phyloP scores from a whole-genome alignment of 768 basidiomycete species.

The Leucogyrophana mollusca region DNA sequence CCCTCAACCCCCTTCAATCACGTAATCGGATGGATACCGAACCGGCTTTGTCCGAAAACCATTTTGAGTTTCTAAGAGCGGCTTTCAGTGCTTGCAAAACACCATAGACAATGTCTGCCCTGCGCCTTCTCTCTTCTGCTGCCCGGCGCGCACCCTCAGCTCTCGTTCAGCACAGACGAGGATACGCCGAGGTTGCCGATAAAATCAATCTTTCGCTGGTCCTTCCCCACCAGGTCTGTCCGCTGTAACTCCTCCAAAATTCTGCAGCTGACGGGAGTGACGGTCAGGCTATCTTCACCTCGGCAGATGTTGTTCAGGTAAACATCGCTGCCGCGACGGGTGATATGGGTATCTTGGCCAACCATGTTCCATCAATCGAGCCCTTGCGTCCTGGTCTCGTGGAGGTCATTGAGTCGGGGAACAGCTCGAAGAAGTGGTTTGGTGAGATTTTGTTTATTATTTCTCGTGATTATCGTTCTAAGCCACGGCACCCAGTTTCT shows the following conservation, averaged over 20 bases:
- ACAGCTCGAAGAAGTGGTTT: slow-evolving; percentile 92
- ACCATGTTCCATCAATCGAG: slow-evolving; percentile 98
- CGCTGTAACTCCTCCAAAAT: slow-evolving; percentile 5
- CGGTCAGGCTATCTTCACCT: slow-evolving; percentile 82
- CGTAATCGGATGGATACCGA: slow-evolving; percentile 20
- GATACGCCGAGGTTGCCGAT: slow-evolving; percentile 89
- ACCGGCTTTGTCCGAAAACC: slow-evolving; percentile 28
- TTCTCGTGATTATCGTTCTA: slow-evolving; percentile 2
- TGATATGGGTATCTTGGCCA: slow-evolving; percentile 99
- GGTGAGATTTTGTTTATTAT: slow-evolving; percentile 52
- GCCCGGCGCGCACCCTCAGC: slow-evolving; percentile 57
- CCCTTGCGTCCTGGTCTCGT: slow-evolving; percentile 91
- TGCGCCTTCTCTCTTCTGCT: slow-evolving; percentile 67
- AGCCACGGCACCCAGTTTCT: slow-evolving; percentile 63
- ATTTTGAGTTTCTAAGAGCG: background rate
- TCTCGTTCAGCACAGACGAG: slow-evolving; percentile 61
- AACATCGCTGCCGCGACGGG: slow-evolving; percentile 92
- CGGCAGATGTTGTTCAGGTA: slow-evolving; percentile 91
- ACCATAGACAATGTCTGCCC: slow-evolving; percentile 60
- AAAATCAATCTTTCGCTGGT: slow-evolving; percentile 92
- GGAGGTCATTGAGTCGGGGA: slow-evolving; percentile 85
- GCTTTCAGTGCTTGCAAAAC: slow-evolving; percentile 1
- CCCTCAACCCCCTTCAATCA: no score
- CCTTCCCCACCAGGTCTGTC: slow-evolving; percentile 89
- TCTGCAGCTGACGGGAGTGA: slow-evolving; percentile 11